A percentile compares a stretch with the other conserved stretches of the same genome.
These are phyloP conservation scores for Selaginella moellendorffii DNA, from an alignment of 75 land plant genomes.

Conservation along the genomic window DNA sequence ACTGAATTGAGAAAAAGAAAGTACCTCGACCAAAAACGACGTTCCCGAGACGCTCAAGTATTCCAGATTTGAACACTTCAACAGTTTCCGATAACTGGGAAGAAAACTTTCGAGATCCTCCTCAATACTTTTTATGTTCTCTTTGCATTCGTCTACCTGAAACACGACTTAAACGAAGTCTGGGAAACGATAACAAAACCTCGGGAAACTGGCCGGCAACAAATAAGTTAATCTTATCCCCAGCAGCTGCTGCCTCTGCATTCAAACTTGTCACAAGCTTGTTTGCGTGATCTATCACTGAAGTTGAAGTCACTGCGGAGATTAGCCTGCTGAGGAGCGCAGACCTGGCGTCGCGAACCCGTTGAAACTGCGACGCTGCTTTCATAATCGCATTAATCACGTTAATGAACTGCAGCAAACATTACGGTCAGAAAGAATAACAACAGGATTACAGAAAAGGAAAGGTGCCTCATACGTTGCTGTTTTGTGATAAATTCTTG, in stretches of 20 bases:
- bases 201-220: slow-evolving; percentile 50
- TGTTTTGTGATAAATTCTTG: slow-evolving; percentile 78
- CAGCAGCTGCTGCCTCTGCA: slow-evolving; percentile 62
- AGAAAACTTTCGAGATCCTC: slow-evolving; percentile 49
- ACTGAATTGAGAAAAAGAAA: background rate
- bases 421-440: background rate
- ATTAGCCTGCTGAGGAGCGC: slow-evolving; percentile 48
- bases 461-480: slow-evolving; percentile 61
- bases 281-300: slow-evolving; percentile 40
- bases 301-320: slow-evolving; percentile 48
- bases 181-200: slow-evolving; percentile 23
- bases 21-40: slow-evolving; percentile 80
- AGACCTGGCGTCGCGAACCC: slow-evolving; percentile 32
- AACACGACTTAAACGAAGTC: background rate
- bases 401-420: slow-evolving; percentile 50
- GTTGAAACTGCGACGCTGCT: slow-evolving; percentile 58
- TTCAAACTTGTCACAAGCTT: slow-evolving; percentile 56
- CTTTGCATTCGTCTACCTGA: slow-evolving; percentile 49
- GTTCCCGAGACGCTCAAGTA: slow-evolving; percentile 65
- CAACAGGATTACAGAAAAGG: background rate
- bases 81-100: slow-evolving; percentile 42
- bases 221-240: slow-evolving; percentile 54
- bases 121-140: slow-evolving; percentile 33
- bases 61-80: slow-evolving; percentile 42
- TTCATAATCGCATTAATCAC: slow-evolving; percentile 59